phyloP scores from a whole-genome alignment of 1,284 basidiomycete species.

The Porogramme epimiltina region DNA sequence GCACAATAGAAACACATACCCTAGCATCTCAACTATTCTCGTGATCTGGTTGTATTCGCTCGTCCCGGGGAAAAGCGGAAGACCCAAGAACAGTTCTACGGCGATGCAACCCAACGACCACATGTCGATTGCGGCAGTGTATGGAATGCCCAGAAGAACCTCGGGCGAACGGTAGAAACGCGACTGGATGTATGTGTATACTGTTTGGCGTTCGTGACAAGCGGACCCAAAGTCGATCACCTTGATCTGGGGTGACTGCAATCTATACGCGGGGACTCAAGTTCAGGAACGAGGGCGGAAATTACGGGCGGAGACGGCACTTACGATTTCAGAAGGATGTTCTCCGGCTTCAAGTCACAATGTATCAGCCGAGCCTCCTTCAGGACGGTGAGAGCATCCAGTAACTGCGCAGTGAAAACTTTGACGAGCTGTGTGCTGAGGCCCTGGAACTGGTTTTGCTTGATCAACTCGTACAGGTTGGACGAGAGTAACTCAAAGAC shows the following conservation, averaged over 20 bases:
- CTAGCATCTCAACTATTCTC: constrained; percentile 97
- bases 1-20: constrained; percentile 54
- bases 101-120: constrained; percentile 97
- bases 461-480: constrained; percentile 99
- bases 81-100: constrained; percentile 94
- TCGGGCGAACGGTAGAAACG: constrained; percentile 98
- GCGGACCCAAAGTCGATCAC: constrained; percentile 99
- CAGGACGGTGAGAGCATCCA: constrained; percentile 91
- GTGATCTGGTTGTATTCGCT: constrained; percentile 99
- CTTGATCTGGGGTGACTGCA: constrained; percentile 98
- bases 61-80: constrained; percentile 97
- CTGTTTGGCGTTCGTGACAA: constrained; percentile 97
- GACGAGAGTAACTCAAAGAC: constrained; percentile 98
- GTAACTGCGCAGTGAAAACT: constrained; percentile 94
- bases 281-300: not conserved
- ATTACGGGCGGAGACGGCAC: constrained; percentile 35
- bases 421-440: constrained; percentile 96
- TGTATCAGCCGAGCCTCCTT: constrained; percentile 97
- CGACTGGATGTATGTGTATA: constrained; percentile 99
- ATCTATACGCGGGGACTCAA: constrained; percentile 43
- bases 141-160: constrained; percentile 93
- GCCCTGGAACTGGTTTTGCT: constrained; percentile 99
- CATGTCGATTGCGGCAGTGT: constrained; percentile 94
- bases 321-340: constrained; percentile 92
- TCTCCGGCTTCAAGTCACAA: constrained; percentile 98